These are phyloP conservation scores for Beauveria rudraprayagi DNA, from an alignment of 2,329 filamentous ascomycete species.

Conservation along the genomic window DNA sequence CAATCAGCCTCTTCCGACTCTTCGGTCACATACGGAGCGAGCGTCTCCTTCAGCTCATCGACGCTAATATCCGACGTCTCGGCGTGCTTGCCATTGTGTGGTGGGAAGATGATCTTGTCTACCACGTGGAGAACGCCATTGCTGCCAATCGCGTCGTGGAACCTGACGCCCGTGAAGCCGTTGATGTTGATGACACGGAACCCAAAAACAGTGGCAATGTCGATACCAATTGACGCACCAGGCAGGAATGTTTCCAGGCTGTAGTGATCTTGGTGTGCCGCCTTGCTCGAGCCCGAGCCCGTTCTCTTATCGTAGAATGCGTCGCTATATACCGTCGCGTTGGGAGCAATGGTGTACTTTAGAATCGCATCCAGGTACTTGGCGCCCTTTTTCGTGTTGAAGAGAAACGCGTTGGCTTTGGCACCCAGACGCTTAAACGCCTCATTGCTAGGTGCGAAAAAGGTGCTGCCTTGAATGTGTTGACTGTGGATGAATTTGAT, in stretches of 20 bases:
- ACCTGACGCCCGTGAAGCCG: slow-evolving; percentile 55
- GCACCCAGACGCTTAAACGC: slow-evolving; percentile 73
- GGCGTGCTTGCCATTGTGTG: slow-evolving; percentile 35
- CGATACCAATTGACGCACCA: slow-evolving; percentile 59
- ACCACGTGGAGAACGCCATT: slow-evolving; percentile 82
- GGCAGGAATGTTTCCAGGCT: slow-evolving; percentile 67
- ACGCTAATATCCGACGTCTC: slow-evolving; percentile 12
- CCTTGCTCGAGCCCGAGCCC: slow-evolving; percentile 21
- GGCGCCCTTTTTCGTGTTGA: slow-evolving; percentile 62
- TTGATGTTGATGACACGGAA: slow-evolving; percentile 70
- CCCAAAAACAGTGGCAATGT: slow-evolving; percentile 60
- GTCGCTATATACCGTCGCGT: slow-evolving; percentile 76
- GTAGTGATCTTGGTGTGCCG: slow-evolving; percentile 41
- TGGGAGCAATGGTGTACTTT: slow-evolving; percentile 68
- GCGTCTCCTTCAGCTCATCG: slow-evolving; percentile 17
- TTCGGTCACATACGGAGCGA: slow-evolving; percentile 14
- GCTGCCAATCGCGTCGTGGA: slow-evolving; percentile 62
- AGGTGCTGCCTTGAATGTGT: slow-evolving; percentile 54
- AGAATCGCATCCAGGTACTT: slow-evolving; percentile 72
- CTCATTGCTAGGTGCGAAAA: slow-evolving; percentile 74
- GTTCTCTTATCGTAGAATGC: slow-evolving; percentile 53
- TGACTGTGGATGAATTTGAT: slow-evolving; percentile 49
- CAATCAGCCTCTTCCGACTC: not conserved
- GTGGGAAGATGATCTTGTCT: slow-evolving; percentile 65
- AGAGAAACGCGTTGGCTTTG: slow-evolving; percentile 73